These are phyloP conservation scores for Calonectria montana DNA, from an alignment of 2,329 filamentous ascomycete species.

Conservation along the genomic window DNA sequence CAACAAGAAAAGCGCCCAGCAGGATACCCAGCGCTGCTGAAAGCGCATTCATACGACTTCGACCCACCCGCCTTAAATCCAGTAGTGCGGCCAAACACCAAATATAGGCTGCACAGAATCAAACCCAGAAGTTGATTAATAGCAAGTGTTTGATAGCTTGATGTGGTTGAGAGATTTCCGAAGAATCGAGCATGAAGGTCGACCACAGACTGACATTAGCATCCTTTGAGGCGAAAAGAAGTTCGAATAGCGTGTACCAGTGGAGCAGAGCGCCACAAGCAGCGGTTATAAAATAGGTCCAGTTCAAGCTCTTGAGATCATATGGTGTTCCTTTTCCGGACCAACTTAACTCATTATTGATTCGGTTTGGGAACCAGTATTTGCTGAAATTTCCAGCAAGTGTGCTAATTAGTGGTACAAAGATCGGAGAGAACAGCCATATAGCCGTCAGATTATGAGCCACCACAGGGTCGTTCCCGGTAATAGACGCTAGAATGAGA, in stretches of 20 bases:
- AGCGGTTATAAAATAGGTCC: background rate
- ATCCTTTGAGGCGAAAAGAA: background rate
- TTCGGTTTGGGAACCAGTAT: background rate
- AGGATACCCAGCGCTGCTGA: background rate
- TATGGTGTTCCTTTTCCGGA: background rate
- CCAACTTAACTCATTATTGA: background rate
- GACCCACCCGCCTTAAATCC: slow-evolving; percentile 1
- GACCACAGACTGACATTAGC: too few relatives aligned
- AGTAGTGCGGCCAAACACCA: background rate
- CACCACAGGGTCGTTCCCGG: background rate
- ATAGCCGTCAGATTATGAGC: background rate
- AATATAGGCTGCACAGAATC: background rate
- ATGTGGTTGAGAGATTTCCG: background rate
- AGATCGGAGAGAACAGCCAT: background rate
- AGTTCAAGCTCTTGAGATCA: background rate
- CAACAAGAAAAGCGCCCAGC: background rate
- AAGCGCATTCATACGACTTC: background rate
- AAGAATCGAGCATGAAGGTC: background rate
- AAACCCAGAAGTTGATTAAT: background rate
- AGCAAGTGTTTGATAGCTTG: background rate
- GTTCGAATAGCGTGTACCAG: background rate
- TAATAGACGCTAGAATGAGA: background rate
- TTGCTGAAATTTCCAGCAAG: background rate
- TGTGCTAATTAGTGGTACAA: background rate
- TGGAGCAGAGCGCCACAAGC: background rate